A percentile compares a stretch with the other conserved stretches of the same genome.
Conservation (phyloP, 345 rosid species). For the Turnera subulata region DNA sequence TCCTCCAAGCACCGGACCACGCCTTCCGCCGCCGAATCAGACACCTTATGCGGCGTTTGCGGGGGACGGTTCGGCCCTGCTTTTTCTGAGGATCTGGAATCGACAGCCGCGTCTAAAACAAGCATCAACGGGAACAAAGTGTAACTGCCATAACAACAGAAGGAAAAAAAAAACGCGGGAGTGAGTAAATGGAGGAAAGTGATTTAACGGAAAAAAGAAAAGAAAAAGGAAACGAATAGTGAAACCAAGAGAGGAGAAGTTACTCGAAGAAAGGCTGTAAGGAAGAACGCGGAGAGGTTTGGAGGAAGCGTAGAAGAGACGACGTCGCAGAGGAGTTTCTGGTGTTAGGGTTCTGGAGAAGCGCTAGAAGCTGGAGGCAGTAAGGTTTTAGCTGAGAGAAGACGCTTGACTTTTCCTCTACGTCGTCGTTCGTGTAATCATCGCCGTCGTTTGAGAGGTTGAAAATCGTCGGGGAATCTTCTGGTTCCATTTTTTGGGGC, state of each 20-base stretch:
- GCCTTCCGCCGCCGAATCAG: conserved; percentile 82
- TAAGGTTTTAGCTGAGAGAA: conserved; percentile 49
- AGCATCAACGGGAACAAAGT: conserved; percentile 75
- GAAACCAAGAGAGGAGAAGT: background rate
- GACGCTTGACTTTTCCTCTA: conserved; percentile 24
- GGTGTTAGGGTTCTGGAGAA: conserved; percentile 54
- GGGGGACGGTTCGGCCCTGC: conserved; percentile 16
- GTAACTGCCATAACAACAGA: conserved; percentile 48
- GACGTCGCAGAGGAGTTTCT: conserved; percentile 37
- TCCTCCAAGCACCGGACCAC: conserved; percentile 74
- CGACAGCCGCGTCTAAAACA: conserved; percentile 66
- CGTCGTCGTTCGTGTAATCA: conserved; percentile 25
- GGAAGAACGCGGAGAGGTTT: conserved; percentile 35
- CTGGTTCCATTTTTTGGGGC: background rate
- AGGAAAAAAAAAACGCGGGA: background rate
- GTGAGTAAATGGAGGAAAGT: background rate
- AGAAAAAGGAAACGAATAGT: background rate
- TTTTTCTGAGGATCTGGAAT: conserved; percentile 41
- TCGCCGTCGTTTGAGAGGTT: background rate
- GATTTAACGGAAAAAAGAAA: background rate
- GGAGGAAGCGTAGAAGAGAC: conserved; percentile 50
- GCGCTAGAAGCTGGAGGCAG: conserved; percentile 63
- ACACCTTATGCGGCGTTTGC: conserved; percentile 35
- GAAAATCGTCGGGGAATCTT: background rate
- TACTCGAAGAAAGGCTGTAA: conserved; percentile 89